These are phyloP conservation scores for Tulasnella sp. DNA, from an alignment of 768 basidiomycete genomes.

Conservation along the genomic window DNA sequence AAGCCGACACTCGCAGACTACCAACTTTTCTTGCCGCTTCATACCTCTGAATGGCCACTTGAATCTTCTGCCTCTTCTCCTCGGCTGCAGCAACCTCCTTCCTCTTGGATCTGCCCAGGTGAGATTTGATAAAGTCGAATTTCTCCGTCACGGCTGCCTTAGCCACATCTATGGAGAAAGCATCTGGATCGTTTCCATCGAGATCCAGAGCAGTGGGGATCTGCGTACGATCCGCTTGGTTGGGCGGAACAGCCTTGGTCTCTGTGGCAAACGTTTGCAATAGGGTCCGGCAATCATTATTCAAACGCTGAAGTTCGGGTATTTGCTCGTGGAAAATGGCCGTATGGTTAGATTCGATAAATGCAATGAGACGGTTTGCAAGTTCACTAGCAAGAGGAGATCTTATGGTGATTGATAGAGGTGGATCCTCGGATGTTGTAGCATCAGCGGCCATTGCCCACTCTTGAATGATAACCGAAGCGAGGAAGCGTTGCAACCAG, in stretches of 20 bases:
- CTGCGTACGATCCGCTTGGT: too few species aligned
- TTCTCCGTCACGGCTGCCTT: slow-evolving; percentile 53
- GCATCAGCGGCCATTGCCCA: slow-evolving; percentile 54
- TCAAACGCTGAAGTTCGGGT: slow-evolving; percentile 63
- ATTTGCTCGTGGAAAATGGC: slow-evolving; percentile 85
- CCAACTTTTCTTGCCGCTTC: slow-evolving; percentile 70
- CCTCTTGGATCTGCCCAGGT: slow-evolving; percentile 66
- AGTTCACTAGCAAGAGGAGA: slow-evolving; percentile 55
- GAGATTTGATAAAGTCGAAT: slow-evolving; percentile 62
- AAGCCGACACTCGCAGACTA: slow-evolving; percentile 76
- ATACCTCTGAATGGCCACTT: slow-evolving; percentile 64
- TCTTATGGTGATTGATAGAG: slow-evolving; percentile 35
- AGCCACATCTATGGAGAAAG: slow-evolving; percentile 72
- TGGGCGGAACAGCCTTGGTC: slow-evolving; percentile 71
- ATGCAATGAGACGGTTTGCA: slow-evolving; percentile 49
- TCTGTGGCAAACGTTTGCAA: slow-evolving; percentile 75
- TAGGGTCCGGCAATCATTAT: slow-evolving; percentile 62
- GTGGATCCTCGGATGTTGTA: slow-evolving; percentile 11
- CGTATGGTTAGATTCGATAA: slow-evolving; percentile 57
- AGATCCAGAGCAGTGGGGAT: slow-evolving; percentile 76
- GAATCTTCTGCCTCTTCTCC: slow-evolving; percentile 60
- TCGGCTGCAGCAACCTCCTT: slow-evolving; percentile 54
- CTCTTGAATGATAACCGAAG: slow-evolving; percentile 80
- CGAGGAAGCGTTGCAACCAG: slow-evolving; percentile 79
- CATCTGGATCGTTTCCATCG: slow-evolving; percentile 44